Evolutionary conservation across 805 yeast genomes (phyloP).

Genomic region (Wickerhamomyces chambardii): DNA sequence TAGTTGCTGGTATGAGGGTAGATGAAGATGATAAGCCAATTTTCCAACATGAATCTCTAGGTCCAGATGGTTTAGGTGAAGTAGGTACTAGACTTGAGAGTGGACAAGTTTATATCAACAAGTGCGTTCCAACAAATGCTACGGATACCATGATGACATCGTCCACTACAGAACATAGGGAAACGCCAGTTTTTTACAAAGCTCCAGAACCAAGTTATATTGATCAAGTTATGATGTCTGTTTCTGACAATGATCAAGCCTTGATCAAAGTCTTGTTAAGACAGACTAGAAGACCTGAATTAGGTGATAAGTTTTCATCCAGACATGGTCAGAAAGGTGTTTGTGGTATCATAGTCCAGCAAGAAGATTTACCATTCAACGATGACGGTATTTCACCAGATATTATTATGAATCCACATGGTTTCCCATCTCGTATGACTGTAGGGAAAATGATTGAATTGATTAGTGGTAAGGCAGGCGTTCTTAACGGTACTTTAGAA

Average conservation of each 20-base stretch:
- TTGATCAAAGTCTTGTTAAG: constrained; percentile 84
- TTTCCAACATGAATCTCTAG: constrained; percentile 78
- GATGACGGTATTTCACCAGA: constrained; percentile 97
- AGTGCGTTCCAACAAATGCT: constrained; percentile 84
- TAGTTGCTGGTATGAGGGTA: constrained; percentile 84
- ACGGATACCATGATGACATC: constrained; percentile 38
- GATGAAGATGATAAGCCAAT: constrained; percentile 77
- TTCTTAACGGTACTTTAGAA: constrained; percentile 80
- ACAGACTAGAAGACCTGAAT: constrained; percentile 95
- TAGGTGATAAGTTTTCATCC: constrained; percentile 96
- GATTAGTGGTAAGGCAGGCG: constrained; percentile 98
- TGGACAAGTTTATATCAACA: constrained; percentile 92
- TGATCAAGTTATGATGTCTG: constrained; percentile 97
- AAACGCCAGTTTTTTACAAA: constrained; percentile 84
- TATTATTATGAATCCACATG: constrained; percentile 96
- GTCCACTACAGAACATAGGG: constrained; percentile 56
- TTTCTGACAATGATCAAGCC: constrained; percentile 91
- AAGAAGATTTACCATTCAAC: constrained; percentile 92
- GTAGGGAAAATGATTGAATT: constrained; percentile 99
- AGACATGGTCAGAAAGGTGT: constrained; percentile 99
- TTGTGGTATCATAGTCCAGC: constrained; percentile 97
- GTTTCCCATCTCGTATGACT: constrained; percentile 99
- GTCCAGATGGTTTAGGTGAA: constrained; percentile 94
- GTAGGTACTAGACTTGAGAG: constrained; percentile 86
- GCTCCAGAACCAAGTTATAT: constrained; percentile 95